These are phyloP conservation scores for Botrytis byssoidea DNA, from an alignment of 2,329 filamentous ascomycete genomes.

Conservation along the genomic window DNA sequence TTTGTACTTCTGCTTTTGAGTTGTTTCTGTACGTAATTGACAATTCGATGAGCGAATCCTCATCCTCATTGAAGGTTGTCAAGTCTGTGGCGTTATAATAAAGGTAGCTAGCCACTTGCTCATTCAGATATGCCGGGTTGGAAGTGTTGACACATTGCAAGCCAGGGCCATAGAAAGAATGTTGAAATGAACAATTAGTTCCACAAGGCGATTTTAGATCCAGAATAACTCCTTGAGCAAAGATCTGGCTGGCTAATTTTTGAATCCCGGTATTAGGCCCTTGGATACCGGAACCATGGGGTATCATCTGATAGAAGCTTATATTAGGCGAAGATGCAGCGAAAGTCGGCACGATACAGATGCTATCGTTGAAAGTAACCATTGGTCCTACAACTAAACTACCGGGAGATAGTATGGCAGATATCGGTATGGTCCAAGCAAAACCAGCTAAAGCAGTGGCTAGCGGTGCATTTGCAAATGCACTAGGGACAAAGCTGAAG, in stretches of 20 bases:
- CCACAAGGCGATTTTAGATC: not conserved
- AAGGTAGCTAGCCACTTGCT: not conserved
- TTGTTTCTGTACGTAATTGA: not conserved
- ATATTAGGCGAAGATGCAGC: not conserved
- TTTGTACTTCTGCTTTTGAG: not conserved
- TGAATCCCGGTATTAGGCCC: not conserved
- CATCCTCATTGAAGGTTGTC: not conserved
- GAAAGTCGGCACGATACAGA: not conserved
- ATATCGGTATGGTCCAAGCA: constrained; percentile 1
- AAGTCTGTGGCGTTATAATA: not conserved
- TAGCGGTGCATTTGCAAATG: not conserved
- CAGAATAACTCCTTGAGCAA: not conserved
- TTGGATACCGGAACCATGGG: not conserved
- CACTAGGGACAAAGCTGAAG: not conserved
- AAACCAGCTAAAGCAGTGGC: not conserved
- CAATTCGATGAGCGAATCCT: not conserved
- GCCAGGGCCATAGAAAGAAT: not conserved
- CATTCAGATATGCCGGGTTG: not conserved
- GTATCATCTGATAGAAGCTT: constrained; percentile 2
- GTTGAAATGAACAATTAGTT: not conserved
- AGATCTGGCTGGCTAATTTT: constrained; percentile 6
- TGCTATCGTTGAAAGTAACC: not conserved
- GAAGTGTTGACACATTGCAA: not conserved
- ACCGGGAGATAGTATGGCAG: constrained; percentile 3
- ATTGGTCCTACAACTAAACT: not conserved